Conservation (phyloP, 345 rosid genomes). For the Sisymbrium altissimum region DNA sequence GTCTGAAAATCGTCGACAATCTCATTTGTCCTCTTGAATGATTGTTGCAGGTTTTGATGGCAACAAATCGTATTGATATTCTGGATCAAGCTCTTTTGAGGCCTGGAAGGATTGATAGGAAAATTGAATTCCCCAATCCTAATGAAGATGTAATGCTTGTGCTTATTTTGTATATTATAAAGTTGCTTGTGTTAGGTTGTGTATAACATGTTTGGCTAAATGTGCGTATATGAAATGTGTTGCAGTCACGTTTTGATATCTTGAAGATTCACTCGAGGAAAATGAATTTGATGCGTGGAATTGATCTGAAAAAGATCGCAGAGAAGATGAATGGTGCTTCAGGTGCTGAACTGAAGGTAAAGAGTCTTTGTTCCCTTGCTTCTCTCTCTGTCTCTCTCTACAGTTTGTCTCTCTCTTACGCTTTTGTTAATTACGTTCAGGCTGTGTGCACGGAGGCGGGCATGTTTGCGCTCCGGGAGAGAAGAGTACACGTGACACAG, state of each 20-base stretch:
- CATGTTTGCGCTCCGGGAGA: conserved; percentile 97
- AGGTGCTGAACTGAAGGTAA: conserved; percentile 98
- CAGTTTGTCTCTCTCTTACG: background rate
- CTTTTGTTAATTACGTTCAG: conserved; percentile 35
- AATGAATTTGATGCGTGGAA: conserved; percentile 98
- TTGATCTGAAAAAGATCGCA: conserved; percentile 95
- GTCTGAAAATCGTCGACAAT: background rate
- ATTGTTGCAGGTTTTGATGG: conserved; percentile 83
- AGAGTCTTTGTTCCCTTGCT: background rate
- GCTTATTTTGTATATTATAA: background rate
- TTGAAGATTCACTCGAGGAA: conserved; percentile 94
- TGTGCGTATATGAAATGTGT: conserved; percentile 10
- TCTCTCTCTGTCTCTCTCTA: background rate
- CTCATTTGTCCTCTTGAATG: background rate
- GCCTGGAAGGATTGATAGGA: conserved; percentile 97
- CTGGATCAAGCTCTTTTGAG: conserved; percentile 98
- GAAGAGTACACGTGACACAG: conserved; percentile 96
- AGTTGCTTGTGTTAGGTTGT: background rate
- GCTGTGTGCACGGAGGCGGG: conserved; percentile 99
- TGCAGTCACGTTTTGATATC: conserved; percentile 91
- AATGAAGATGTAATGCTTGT: conserved; percentile 65
- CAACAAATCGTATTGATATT: conserved; percentile 95
- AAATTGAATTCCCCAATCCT: conserved; percentile 98
- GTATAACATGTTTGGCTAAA: background rate
- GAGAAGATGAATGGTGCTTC: conserved; percentile 99